Percentiles rank a stretch among this genome's conserved stretches.
phyloP scores from a whole-genome alignment of 345 rosid genomes.

The Sonneratia caseolaris region DNA sequence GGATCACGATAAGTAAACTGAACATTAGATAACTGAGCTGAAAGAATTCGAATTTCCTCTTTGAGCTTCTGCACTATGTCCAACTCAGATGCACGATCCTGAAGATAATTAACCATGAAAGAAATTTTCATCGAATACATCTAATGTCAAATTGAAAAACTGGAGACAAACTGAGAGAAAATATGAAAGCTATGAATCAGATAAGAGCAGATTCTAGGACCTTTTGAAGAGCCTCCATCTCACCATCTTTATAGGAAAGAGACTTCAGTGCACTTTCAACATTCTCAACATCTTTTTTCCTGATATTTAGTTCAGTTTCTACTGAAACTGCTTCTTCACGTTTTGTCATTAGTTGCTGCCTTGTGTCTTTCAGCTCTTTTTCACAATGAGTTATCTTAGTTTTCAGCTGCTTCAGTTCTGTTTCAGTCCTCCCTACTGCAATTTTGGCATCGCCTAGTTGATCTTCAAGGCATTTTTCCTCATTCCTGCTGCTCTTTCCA shows the following conservation, averaged over 20 bases:
- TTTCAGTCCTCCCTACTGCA: conserved; percentile 82
- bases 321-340: conserved; percentile 68
- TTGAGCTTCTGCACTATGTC: conserved; percentile 64
- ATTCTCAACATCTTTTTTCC: conserved; percentile 59
- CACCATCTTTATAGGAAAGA: conserved; percentile 60
- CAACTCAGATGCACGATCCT: conserved; percentile 71
- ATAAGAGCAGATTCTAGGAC: conserved; percentile 16
- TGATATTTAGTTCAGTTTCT: conserved; percentile 58
- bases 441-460: conserved; percentile 86
- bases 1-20: conserved; percentile 86
- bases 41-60: conserved; percentile 64
- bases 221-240: conserved; percentile 87
- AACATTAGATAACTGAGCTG: conserved; percentile 69
- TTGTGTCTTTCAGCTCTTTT: conserved; percentile 80
- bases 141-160: neutral
- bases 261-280: conserved; percentile 46
- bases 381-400: conserved; percentile 76
- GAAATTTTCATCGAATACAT: neutral
- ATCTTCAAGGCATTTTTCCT: conserved; percentile 96
- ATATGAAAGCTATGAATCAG: neutral
- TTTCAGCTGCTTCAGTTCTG: conserved; percentile 75
- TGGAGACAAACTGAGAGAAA: neutral
- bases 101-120: conserved; percentile 6
- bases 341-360: conserved; percentile 56
- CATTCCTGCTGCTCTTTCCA: conserved; percentile 90